Percentiles rank a stretch among this genome's conserved stretches.
phyloP scores from a whole-genome alignment of 2,329 filamentous ascomycete species.

The Fusarium caatingaense region DNA sequence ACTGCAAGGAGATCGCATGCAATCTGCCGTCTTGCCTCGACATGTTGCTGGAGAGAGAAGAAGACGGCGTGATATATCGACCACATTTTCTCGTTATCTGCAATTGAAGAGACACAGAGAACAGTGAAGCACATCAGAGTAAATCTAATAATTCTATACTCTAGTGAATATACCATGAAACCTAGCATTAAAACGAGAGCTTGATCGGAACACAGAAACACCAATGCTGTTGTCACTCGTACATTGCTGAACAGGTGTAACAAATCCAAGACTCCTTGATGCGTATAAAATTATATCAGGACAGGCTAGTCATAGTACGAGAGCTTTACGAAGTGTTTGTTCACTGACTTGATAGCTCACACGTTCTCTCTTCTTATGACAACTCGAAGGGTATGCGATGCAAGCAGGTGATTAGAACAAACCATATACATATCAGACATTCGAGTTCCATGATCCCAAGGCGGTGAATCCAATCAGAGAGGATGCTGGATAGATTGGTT shows the following conservation, averaged over 20 bases:
- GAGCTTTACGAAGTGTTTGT: not conserved
- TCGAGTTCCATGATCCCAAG: not conserved
- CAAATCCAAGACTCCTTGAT: fast-evolving
- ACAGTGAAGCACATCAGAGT: not conserved
- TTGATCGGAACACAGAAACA: not conserved
- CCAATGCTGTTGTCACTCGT: not conserved
- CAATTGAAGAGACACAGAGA: not conserved
- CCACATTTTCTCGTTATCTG: not conserved
- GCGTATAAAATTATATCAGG: fast-evolving
- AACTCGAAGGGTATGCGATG: not conserved
- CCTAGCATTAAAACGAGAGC: not conserved
- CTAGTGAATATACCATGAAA: not conserved
- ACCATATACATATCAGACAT: not conserved
- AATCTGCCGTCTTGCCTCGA: not conserved
- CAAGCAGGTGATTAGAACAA: not conserved
- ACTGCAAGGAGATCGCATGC: no score
- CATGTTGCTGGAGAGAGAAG: not conserved
- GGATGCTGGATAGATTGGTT: not conserved
- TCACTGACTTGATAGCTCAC: not conserved
- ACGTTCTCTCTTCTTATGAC: not conserved
- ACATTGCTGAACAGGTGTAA: not conserved
- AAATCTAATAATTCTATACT: not conserved
- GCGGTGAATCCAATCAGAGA: not conserved
- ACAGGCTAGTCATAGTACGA: no score
- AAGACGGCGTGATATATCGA: not conserved